A percentile compares a stretch with the other conserved stretches of the same genome.
phyloP scores from a whole-genome alignment of 208 protist genomes.

The Crithidia bombi region DNA sequence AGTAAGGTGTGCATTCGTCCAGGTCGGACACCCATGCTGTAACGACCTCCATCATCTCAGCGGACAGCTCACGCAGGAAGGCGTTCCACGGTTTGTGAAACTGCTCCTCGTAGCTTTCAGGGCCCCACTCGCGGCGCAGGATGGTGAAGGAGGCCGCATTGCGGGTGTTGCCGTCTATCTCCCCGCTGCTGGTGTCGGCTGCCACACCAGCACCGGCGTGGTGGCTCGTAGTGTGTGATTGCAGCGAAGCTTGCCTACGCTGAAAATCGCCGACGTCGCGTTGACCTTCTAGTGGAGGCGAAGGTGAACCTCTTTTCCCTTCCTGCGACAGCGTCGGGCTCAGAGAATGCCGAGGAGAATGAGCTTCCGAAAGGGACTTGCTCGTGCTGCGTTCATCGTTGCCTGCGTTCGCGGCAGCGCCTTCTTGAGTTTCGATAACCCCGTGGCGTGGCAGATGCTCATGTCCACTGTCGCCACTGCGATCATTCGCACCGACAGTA shows the following conservation, averaged over 20 bases:
- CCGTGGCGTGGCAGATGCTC: background rate
- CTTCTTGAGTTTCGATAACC: background rate
- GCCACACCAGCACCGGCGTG: background rate
- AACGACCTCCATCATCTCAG: constrained; percentile 37
- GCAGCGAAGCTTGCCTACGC: background rate
- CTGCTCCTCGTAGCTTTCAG: constrained; percentile 52
- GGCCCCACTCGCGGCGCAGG: constrained; percentile 45
- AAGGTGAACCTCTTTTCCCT: background rate
- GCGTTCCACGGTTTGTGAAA: constrained; percentile 52
- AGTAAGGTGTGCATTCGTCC: constrained; percentile 26
- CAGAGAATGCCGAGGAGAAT: background rate
- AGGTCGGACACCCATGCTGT: constrained; percentile 49
- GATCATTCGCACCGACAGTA: background rate
- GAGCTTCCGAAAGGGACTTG: background rate
- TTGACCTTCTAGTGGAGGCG: background rate
- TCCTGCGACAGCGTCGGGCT: background rate
- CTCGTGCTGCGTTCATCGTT: background rate
- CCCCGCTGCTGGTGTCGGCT: background rate
- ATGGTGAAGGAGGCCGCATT: constrained; percentile 43
- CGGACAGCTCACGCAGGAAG: constrained; percentile 37
- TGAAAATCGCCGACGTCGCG: background rate
- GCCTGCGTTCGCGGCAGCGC: background rate
- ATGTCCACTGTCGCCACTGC: background rate
- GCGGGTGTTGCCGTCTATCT: constrained; percentile 4
- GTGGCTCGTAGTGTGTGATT: background rate